These are phyloP conservation scores for Teratosphaeria gauchensis DNA, from an alignment of 2,329 filamentous ascomycete genomes.

Conservation along the genomic window DNA sequence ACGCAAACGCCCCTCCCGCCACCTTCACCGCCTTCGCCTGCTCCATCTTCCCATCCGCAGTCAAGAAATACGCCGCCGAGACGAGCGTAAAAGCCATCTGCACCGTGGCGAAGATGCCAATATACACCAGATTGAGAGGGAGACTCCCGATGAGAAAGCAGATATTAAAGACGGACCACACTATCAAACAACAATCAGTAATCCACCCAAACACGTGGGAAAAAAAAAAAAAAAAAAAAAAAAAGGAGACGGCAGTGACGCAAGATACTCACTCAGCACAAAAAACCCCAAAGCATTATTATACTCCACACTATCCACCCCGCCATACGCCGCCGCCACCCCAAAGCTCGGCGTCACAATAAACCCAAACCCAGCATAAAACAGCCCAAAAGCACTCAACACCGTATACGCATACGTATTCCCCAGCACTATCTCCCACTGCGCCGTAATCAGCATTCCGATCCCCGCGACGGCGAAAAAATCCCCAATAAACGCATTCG, in stretches of 20 bases:
- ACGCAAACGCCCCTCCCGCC: conserved; percentile 38
- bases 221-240: neutral
- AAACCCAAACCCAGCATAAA: conserved; percentile 42
- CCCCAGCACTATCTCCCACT: conserved; percentile 46
- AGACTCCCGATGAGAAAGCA: conserved; percentile 39
- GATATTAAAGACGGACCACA: conserved; percentile 40
- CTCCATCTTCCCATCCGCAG: conserved; percentile 32
- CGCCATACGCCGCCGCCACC: conserved; percentile 35
- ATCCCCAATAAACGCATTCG: conserved; percentile 45
- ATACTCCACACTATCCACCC: conserved; percentile 31
- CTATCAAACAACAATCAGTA: conserved; percentile 6
- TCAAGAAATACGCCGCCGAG: conserved; percentile 37
- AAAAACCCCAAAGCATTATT: conserved; percentile 44
- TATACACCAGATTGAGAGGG: conserved; percentile 39
- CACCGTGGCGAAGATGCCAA: conserved; percentile 40
- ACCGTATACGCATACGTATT: conserved; percentile 46
- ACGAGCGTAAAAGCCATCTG: conserved; percentile 37
- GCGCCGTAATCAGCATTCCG: conserved; percentile 45
- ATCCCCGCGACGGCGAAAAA: conserved; percentile 46
- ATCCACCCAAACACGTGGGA: neutral
- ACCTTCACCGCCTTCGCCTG: conserved; percentile 32
- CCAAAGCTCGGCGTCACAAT: conserved; percentile 40
- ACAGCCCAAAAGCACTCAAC: conserved; percentile 46
- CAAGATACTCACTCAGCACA: conserved; percentile 30
- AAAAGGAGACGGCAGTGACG: neutral